A percentile compares a stretch with the other conserved stretches of the same genome.
Evolutionary conservation across 1,139 yeast species (phyloP).

Genomic region (Candida frijolesensis): DNA sequence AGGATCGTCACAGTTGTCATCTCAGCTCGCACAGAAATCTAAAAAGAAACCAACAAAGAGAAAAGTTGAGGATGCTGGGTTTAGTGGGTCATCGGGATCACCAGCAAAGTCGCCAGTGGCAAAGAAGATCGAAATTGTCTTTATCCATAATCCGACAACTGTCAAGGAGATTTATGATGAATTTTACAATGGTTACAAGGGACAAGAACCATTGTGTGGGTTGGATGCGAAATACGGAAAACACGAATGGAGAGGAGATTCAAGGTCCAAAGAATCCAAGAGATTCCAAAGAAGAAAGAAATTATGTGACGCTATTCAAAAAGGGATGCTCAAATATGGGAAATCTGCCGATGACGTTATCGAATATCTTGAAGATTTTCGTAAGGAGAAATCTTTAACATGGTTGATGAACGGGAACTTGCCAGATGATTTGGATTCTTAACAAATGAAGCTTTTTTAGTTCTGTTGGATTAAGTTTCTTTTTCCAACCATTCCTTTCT

Average conservation of each 20-base stretch:
- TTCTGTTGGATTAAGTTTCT: not conserved
- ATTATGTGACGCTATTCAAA: constrained; percentile 47
- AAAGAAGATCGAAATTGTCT: constrained; percentile 42
- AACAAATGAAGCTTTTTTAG: not conserved
- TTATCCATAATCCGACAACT: constrained; percentile 49
- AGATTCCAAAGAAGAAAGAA: constrained; percentile 49
- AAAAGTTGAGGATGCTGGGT: constrained; percentile 8
- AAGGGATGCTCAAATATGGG: constrained; percentile 44
- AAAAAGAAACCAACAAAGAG: constrained; percentile 9
- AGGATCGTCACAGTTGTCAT: not conserved
- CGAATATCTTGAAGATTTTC: constrained; percentile 42
- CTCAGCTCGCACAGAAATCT: constrained; percentile 3
- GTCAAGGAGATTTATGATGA: constrained; percentile 50
- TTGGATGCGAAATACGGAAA: constrained; percentile 49
- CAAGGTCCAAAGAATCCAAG: constrained; percentile 49
- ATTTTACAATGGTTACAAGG: constrained; percentile 48
- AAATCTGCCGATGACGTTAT: constrained; percentile 48
- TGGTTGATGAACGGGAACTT: constrained; percentile 55
- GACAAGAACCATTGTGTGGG: constrained; percentile 48
- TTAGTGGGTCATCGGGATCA: constrained; percentile 1
- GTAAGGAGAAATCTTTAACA: constrained; percentile 48
- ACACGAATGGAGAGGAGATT: constrained; percentile 51
- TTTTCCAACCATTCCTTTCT: not conserved
- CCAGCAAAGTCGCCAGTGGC: constrained; percentile 21
- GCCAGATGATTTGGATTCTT: constrained; percentile 35